Conservation (phyloP, 805 yeast genomes). For the Metschnikowia similis region DNA sequence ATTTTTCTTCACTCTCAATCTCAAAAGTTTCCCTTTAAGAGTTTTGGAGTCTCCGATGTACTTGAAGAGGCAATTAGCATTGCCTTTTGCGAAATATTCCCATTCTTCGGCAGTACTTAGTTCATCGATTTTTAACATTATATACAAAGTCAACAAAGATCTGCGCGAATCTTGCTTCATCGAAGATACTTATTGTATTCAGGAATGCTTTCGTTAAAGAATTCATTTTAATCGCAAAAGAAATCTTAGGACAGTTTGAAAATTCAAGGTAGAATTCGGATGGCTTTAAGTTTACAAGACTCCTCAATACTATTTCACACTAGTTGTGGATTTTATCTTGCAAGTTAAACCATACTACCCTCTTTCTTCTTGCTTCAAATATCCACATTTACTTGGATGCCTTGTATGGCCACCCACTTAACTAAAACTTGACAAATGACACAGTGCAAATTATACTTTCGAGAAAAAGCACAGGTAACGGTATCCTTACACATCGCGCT, state of each 20-base stretch:
- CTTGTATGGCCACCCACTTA: background rate
- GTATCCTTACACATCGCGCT: background rate
- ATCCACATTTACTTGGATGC: too few relatives aligned
- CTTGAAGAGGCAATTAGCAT: slow-evolving; percentile 45
- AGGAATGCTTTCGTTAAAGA: background rate
- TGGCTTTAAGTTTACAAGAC: background rate
- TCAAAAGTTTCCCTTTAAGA: slow-evolving; percentile 33
- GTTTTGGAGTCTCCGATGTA: slow-evolving; percentile 34
- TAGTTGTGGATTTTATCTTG: background rate
- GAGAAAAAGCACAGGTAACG: background rate
- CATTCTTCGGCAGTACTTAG: slow-evolving; percentile 28
- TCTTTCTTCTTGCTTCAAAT: background rate
- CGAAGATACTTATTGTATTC: background rate
- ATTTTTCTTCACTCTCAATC: slow-evolving; percentile 33
- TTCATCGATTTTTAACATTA: background rate
- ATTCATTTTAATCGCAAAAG: background rate
- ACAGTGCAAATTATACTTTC: background rate
- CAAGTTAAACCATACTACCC: background rate
- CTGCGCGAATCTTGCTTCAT: background rate
- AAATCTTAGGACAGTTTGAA: background rate
- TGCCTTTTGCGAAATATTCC: slow-evolving; percentile 43
- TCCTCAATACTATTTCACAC: background rate
- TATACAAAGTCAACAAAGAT: background rate
- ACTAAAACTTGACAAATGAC: background rate
- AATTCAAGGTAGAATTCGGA: background rate